Base-by-base conservation (phyloP, 306 rosid genomes). In the Boehmeria nivea region DNA sequence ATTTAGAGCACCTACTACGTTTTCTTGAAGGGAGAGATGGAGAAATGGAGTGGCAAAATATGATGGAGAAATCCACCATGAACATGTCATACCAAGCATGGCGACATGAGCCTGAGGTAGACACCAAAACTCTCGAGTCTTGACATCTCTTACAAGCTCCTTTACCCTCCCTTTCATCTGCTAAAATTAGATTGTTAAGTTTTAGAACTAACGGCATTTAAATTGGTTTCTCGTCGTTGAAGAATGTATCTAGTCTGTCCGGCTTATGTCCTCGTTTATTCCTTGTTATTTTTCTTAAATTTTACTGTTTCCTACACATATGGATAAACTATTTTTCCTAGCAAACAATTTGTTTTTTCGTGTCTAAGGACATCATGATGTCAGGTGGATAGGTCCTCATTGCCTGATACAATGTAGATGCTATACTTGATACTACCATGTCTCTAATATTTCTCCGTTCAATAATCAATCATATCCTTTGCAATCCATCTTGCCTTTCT, bases 61-160 rank as follows among this genome's bases (percentile, higher is more conserved):
- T 87, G 80, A 83, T 93, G 99, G 86, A 81, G 54, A 83, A 73
- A 64, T 83, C 95, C 26, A 87, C 94, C 53, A 75, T 82, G 25
- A 81, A 67, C 60, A 76, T 93, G 79, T 72, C 84, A 24, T 93
- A 93, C 74, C 83, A 85, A 71, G 96, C 95, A 34, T 93, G 96
- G 99, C 96, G 96, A 61, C 85, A 78, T 76, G 96, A 93, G 43
- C 95, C 95, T 47, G 94, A 83, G 96, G 98, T 91, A 59, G 72
- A 54, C 64, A 50, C 64, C 39, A 51, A 21, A 42, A 50, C n/a
- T n/a, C n/a, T n/a, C n/a, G 38, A 33, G 7, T 36, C 49, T 75
- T 79, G 21, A 46, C 15, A 51, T 65, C 45, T 45, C 43, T 37
- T 50, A 31, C 43, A 45, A 43, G 50, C 5, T 33, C 38, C 5